Evolutionary conservation across 805 yeast genomes (phyloP).

Genomic region (Cyberlindnera subsufficiens): DNA sequence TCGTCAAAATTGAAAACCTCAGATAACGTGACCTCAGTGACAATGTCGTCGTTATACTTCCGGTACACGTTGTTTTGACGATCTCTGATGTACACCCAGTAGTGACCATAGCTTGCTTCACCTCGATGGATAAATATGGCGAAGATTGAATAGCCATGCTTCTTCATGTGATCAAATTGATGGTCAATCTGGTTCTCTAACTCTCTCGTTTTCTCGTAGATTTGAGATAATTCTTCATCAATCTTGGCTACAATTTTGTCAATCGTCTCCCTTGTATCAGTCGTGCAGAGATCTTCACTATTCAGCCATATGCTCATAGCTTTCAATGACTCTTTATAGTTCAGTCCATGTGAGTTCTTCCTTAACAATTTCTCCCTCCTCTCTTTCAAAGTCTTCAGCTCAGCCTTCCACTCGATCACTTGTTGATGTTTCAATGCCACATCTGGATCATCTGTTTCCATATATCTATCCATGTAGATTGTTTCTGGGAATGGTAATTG

Average conservation of each 20-base stretch:
- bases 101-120: slow-evolving; percentile 93
- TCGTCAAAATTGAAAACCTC: slow-evolving; percentile 63
- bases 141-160: slow-evolving; percentile 74
- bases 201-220: slow-evolving; percentile 36
- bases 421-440: slow-evolving; percentile 49
- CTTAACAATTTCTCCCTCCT: slow-evolving; percentile 37
- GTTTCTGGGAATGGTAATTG: slow-evolving; percentile 76
- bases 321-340: slow-evolving; percentile 45
- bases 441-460: slow-evolving; percentile 57
- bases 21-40: slow-evolving; percentile 65
- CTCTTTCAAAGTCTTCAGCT: slow-evolving; percentile 37
- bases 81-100: slow-evolving; percentile 92
- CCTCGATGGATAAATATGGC: slow-evolving; percentile 95
- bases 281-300: slow-evolving; percentile 32
- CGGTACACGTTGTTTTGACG: slow-evolving; percentile 61
- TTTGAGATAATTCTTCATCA: slow-evolving; percentile 36
- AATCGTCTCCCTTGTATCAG: slow-evolving; percentile 42
- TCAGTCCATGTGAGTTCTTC: slow-evolving; percentile 44
- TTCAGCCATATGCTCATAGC: slow-evolving; percentile 54
- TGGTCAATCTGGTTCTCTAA: slow-evolving; percentile 45
- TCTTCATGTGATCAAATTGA: slow-evolving; percentile 57
- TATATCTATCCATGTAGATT: slow-evolving; percentile 81
- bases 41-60: slow-evolving; percentile 92
- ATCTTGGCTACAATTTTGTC: slow-evolving; percentile 41
- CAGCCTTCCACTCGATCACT: slow-evolving; percentile 53